Percentiles rank a stretch among this genome's conserved stretches.
These are phyloP conservation scores for Turnera subulata DNA, from an alignment of 345 rosid genomes.

Conservation along the genomic window DNA sequence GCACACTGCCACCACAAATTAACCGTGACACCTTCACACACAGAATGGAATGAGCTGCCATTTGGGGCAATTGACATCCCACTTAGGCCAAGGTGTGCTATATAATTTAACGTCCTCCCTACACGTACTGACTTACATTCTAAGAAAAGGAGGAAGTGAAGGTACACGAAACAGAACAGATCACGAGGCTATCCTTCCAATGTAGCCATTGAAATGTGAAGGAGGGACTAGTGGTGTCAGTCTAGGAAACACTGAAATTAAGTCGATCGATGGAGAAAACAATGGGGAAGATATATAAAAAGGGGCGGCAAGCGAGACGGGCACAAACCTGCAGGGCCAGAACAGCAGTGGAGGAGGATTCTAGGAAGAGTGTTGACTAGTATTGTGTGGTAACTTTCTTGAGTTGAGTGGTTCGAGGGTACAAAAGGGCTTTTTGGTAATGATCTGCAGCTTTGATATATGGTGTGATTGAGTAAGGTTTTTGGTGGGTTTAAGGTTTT, in stretches of 20 bases:
- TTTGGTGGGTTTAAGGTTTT: no score
- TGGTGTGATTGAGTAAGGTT: no score
- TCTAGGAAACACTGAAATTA: constrained; percentile 72
- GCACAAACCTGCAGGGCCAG: constrained; percentile 91
- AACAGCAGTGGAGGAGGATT: no score
- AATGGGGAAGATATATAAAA: constrained; percentile 52
- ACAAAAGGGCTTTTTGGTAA: no score
- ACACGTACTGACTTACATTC: constrained; percentile 64
- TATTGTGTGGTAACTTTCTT: no score
- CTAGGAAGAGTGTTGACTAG: no score
- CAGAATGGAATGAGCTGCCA: constrained; percentile 58
- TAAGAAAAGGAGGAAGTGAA: constrained; percentile 84
- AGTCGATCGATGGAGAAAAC: constrained; percentile 92
- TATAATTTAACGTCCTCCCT: constrained; percentile 72
- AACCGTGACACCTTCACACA: constrained; percentile 48
- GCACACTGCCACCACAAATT: constrained; percentile 58
- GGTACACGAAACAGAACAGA: constrained; percentile 82
- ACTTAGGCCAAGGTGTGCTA: constrained; percentile 64
- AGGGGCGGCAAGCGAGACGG: constrained; percentile 51
- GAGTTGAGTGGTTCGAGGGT: no score
- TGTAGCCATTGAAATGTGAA: constrained; percentile 74
- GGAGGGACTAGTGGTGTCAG: constrained; percentile 85
- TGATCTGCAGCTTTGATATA: no score
- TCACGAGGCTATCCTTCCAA: constrained; percentile 88
- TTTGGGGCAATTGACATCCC: constrained; percentile 64